phyloP scores from a whole-genome alignment of 768 basidiomycete genomes.

The Dioszegia aurantiaca region DNA sequence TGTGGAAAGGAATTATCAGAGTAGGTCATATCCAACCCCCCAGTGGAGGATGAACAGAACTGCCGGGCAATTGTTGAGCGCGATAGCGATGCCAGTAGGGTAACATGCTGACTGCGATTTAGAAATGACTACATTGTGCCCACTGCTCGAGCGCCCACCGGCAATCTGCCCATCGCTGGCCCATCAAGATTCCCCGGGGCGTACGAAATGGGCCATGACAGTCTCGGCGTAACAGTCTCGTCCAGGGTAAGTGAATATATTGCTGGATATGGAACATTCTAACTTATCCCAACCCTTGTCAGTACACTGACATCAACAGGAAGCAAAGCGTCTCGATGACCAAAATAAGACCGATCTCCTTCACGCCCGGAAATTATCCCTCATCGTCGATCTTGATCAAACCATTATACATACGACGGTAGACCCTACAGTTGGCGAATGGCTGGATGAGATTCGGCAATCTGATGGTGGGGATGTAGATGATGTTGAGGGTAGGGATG shows the following conservation, averaged over 20 bases:
- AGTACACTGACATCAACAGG: too few species aligned
- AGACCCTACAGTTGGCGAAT: slow-evolving; percentile 96
- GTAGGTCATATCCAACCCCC: slow-evolving; percentile 23
- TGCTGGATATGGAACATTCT: too few species aligned
- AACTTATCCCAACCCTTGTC: too few species aligned
- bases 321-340: slow-evolving; percentile 82
- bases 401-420: slow-evolving; percentile 98
- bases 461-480: neutral
- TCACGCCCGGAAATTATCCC: slow-evolving; percentile 71
- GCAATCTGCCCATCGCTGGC: slow-evolving; percentile 17
- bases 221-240: slow-evolving; percentile 85
- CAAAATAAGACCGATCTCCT: slow-evolving; percentile 78
- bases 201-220: slow-evolving; percentile 77
- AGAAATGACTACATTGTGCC: slow-evolving; percentile 48
- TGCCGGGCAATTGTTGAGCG: too few species aligned
- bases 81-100: too few species aligned
- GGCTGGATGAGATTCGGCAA: slow-evolving; percentile 64
- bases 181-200: slow-evolving; percentile 31
- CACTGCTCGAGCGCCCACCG: slow-evolving; percentile 20
- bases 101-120: neutral
- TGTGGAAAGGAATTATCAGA: slow-evolving; percentile 88
- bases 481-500: neutral
- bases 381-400: slow-evolving; percentile 98
- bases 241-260: slow-evolving; percentile 55
- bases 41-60: neutral